Evolutionary conservation across 495 filamentous ascomycete species (phyloP), one percentile per base, ranked within the genome.

Genomic region (Evernia prunastri): DNA sequence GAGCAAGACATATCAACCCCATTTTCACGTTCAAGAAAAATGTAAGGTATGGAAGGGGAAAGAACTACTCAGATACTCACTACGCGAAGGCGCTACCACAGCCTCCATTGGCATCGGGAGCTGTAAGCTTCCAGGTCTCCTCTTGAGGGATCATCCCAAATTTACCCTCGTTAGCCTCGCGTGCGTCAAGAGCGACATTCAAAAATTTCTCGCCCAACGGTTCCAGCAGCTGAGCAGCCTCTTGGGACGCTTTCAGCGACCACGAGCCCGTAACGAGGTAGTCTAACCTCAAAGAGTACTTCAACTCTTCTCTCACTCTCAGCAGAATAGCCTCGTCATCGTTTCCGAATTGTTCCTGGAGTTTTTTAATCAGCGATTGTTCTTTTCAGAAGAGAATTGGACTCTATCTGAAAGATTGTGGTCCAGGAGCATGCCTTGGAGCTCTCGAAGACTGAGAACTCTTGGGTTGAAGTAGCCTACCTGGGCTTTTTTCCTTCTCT

Each of bases 251-350:
- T 75, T 97, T 96, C 67, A 89, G 79, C 37, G 89, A 92, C 93
- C 94, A 96, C n/a, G 85, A 84, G 63, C 93, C 92, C 40, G 94
- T 96, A 42, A 96, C 88, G 23, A 96, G 78, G 73, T 97, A 97
- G 73, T 96, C 94, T 25, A 94, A 73, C 73, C 85, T 87, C 71
- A 96, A 72, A 45, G 89, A 83, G 47, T 83, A 74, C 57, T 85
- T 78, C 2, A 91, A 79, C 56, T 85, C 83, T 68, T 82, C 82
- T 65, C 79, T 78, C 58, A 95, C 78, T 59, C 80, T 76, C 62
- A 82, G 78, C 10, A 89, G 68, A 23, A 90, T 74, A 47, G 82
- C 81, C 27, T 81, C 83, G 53, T 83, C 70, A 25, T 80, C 75
- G 20, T 69, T 73, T 31, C 67, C 69, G 12, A 77, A 57, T 62